Percentiles rank a stretch among this genome's conserved stretches.
These are phyloP conservation scores for Epicoccum sorghinum DNA, from an alignment of 2,329 filamentous ascomycete genomes.

Conservation along the genomic window DNA sequence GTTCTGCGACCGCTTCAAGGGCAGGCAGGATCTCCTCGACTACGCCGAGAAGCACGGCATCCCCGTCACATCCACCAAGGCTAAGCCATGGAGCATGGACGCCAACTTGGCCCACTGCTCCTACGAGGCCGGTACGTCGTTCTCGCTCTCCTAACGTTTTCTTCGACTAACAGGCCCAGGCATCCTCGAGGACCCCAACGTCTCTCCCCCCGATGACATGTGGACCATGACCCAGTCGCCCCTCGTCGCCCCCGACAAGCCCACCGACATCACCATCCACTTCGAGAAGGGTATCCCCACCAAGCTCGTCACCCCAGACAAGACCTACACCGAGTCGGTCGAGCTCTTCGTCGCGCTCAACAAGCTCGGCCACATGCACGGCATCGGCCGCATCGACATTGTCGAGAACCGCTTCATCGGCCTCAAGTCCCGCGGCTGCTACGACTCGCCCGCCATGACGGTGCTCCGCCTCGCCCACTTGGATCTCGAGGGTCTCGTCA, in stretches of 20 bases:
- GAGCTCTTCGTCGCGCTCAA: constrained; percentile 76
- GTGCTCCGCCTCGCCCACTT: constrained; percentile 63
- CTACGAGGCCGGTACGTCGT: constrained; percentile 72
- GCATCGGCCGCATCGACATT: constrained; percentile 82
- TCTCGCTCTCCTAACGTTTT: accelerated
- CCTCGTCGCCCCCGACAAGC: constrained; percentile 70
- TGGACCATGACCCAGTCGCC: constrained; percentile 78
- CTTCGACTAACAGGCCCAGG: constrained; percentile 24
- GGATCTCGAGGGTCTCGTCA: constrained; percentile 69
- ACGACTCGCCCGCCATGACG: constrained; percentile 62
- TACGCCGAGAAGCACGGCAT: constrained; percentile 72
- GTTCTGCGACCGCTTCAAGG: constrained; percentile 74
- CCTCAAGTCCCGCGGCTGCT: constrained; percentile 80
- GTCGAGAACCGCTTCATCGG: constrained; percentile 83
- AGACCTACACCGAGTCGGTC: constrained; percentile 70
- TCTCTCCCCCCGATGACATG: constrained; percentile 75
- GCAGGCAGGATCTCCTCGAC: constrained; percentile 74
- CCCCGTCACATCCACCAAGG: constrained; percentile 74
- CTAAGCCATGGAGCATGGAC: constrained; percentile 61
- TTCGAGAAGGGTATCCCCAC: constrained; percentile 78
- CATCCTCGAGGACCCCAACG: constrained; percentile 69
- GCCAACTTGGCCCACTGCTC: constrained; percentile 77
- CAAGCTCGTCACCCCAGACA: constrained; percentile 64
- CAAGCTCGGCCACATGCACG: constrained; percentile 72
- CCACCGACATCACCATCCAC: constrained; percentile 72